phyloP scores from a whole-genome alignment of 495 filamentous ascomycete genomes.

The Penicillium odoratum region DNA sequence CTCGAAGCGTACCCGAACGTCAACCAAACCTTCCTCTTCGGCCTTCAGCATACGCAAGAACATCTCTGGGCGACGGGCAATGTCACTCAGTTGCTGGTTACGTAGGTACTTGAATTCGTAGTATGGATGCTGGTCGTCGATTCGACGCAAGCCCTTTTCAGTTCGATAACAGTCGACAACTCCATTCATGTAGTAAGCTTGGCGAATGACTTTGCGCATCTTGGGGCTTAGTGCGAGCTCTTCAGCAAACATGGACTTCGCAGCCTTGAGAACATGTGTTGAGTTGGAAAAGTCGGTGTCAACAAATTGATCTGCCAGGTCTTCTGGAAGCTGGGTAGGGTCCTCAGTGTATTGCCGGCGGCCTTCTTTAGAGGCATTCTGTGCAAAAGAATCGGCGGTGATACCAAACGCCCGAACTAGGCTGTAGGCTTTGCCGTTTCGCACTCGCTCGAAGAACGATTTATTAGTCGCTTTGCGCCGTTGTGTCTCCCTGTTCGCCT shows the following conservation, averaged over 20 bases:
- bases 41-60: slow-evolving; percentile 96
- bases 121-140: slow-evolving; percentile 93
- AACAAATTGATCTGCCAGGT: slow-evolving; percentile 75
- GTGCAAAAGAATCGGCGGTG: slow-evolving; percentile 79
- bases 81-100: slow-evolving; percentile 76
- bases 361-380: slow-evolving; percentile 76
- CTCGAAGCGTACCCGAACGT: slow-evolving; percentile 75
- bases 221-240: slow-evolving; percentile 85
- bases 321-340: slow-evolving; percentile 68
- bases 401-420: slow-evolving; percentile 91
- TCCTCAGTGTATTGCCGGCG: slow-evolving; percentile 83
- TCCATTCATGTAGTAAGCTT: slow-evolving; percentile 76
- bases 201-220: slow-evolving; percentile 83
- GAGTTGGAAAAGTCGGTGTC: slow-evolving; percentile 77
- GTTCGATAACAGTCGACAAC: slow-evolving; percentile 84
- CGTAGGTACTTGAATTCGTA: slow-evolving; percentile 98
- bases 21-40: slow-evolving; percentile 86
- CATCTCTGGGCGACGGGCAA: slow-evolving; percentile 80
- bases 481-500: slow-evolving; percentile 51
- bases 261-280: slow-evolving; percentile 70
- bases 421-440: slow-evolving; percentile 73
- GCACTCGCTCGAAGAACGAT: slow-evolving; percentile 78
- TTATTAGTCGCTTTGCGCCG: slow-evolving; percentile 76
- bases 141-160: slow-evolving; percentile 89
- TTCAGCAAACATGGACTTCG: slow-evolving; percentile 85